Conservation (phyloP, 805 yeast genomes). For the Maudiozyma turicensis region DNA sequence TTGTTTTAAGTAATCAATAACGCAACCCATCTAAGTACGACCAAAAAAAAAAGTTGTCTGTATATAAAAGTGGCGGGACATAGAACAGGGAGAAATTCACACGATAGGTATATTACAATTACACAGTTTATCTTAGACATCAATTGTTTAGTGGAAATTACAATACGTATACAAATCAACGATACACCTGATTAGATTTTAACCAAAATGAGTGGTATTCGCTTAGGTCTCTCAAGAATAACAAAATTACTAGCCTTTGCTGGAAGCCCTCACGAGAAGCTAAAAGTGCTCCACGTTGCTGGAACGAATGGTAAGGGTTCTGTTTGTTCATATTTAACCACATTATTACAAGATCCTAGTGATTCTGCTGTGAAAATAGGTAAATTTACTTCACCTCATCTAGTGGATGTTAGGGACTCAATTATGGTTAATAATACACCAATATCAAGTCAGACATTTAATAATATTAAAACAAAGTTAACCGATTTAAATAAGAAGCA, state of each 20-base stretch:
- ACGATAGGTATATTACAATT: no score
- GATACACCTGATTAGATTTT: neutral
- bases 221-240: slow-evolving; percentile 49
- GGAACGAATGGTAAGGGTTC: slow-evolving; percentile 98
- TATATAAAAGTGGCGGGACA: no score
- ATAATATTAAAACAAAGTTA: slow-evolving; percentile 36
- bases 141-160: no score
- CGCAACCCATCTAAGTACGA: no score
- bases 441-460: slow-evolving; percentile 39
- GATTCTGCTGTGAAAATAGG: slow-evolving; percentile 37
- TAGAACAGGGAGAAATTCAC: no score
- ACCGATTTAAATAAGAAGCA: slow-evolving; percentile 30
- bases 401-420: slow-evolving; percentile 64
- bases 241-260: slow-evolving; percentile 36
- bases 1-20: no score
- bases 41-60: no score
- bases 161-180: no score
- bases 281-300: slow-evolving; percentile 77
- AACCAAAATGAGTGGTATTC: slow-evolving; percentile 38
- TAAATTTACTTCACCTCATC: slow-evolving; percentile 82
- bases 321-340: slow-evolving; percentile 69
- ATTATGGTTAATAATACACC: slow-evolving; percentile 56
- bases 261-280: slow-evolving; percentile 59
- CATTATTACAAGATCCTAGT: slow-evolving; percentile 39
- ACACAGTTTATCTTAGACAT: no score